A percentile compares a stretch with the other conserved stretches of the same genome.
Evolutionary conservation across 495 filamentous ascomycete species (phyloP).

Genomic region (Xylaria cubensis): DNA sequence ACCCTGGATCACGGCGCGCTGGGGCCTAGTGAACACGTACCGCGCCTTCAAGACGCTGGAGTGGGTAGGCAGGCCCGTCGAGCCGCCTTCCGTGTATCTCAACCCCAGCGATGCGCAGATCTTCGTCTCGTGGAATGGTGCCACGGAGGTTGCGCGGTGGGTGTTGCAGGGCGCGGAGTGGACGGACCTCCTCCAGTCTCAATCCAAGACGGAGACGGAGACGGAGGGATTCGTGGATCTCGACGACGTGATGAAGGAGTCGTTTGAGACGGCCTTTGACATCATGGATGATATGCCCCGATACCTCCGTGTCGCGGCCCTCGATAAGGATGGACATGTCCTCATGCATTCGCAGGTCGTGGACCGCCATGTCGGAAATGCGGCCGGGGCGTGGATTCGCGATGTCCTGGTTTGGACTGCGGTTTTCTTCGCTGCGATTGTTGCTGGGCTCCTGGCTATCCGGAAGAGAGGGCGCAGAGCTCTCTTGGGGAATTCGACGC

Average conservation of each 20-base stretch:
- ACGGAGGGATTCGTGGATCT: constrained; percentile 23
- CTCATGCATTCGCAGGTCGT: constrained; percentile 27
- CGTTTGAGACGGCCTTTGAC: constrained; percentile 36
- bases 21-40: constrained; percentile 30
- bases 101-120: constrained; percentile 35
- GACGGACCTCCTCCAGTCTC: neutral
- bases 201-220: neutral
- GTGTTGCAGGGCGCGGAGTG: constrained; percentile 36
- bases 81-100: constrained; percentile 26
- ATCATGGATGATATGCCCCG: constrained; percentile 37
- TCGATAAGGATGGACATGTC: constrained; percentile 28
- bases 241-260: constrained; percentile 7
- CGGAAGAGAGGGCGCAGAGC: constrained; percentile 18
- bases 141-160: constrained; percentile 37
- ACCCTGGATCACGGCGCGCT: constrained; percentile 24
- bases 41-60: constrained; percentile 35
- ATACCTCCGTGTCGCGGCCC: constrained; percentile 32
- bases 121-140: constrained; percentile 42
- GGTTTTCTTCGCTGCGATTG: neutral
- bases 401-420: neutral
- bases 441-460: neutral
- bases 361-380: constrained; percentile 25
- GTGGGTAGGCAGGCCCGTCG: constrained; percentile 34
- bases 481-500: constrained; percentile 9
- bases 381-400: neutral